Conservation (phyloP, 257 asterid species). For the Ilex aquifolium region DNA sequence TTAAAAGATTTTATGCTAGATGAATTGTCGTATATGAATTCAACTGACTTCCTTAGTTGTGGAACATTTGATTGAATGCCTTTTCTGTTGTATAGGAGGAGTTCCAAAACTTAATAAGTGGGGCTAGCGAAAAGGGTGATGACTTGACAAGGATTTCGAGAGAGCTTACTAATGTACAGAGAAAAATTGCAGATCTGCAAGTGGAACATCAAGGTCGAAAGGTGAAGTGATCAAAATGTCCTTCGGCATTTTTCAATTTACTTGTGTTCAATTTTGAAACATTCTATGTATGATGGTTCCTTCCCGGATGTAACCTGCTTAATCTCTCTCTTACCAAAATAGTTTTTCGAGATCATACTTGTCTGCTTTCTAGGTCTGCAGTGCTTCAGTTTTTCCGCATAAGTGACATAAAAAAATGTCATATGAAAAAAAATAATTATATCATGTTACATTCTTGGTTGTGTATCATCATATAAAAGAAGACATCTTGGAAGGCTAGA, state of each 20-base stretch:
- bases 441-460: no score
- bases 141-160: slow-evolving; percentile 81
- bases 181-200: slow-evolving; percentile 93
- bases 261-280: slow-evolving; percentile 2
- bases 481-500: no score
- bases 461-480: no score
- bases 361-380: no score
- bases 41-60: not conserved
- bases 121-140: slow-evolving; percentile 64
- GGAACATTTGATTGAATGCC: slow-evolving; percentile 9
- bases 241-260: not conserved
- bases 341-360: no score
- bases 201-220: slow-evolving; percentile 99
- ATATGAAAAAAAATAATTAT: no score
- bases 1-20: no score
- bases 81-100: slow-evolving; percentile 58
- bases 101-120: slow-evolving; percentile 43
- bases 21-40: not conserved
- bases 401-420: no score
- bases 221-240: slow-evolving; percentile 35
- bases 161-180: slow-evolving; percentile 83
- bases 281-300: not conserved
- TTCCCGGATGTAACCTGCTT: not conserved
- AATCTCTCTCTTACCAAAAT: no score
- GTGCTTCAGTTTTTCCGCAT: no score